Conservation (phyloP, 106 monocot genomes). For the Platanthera zijinensis region DNA sequence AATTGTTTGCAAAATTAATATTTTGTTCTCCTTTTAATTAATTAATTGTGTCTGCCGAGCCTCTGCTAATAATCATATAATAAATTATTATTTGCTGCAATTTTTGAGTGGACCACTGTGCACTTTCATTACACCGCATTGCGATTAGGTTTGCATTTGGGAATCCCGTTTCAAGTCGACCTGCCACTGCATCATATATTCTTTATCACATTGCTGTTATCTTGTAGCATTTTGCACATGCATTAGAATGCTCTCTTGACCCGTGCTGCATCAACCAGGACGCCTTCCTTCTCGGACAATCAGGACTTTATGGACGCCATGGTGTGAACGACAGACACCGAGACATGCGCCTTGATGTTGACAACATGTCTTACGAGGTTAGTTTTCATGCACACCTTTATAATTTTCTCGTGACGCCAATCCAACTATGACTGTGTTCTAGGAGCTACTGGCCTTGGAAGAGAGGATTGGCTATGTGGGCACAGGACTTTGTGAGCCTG, state of each 20-base stretch:
- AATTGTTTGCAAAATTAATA: too few relatives aligned
- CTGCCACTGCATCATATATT: too few relatives aligned
- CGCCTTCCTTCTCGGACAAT: conserved; percentile 20
- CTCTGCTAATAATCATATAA: too few relatives aligned
- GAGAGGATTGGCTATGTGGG: conserved; percentile 80
- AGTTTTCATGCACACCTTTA: neutral
- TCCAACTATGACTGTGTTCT: neutral
- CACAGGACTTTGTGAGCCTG: conserved; percentile 72
- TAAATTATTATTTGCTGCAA: too few relatives aligned
- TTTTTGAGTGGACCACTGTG: too few relatives aligned
- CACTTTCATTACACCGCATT: too few relatives aligned
- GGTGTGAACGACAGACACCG: conserved; percentile 48
- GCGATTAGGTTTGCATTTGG: too few relatives aligned
- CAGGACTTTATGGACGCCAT: conserved; percentile 11
- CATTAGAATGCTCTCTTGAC: neutral
- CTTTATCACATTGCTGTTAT: neutral
- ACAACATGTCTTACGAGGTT: conserved; percentile 84
- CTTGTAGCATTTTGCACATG: neutral
- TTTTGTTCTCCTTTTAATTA: too few relatives aligned
- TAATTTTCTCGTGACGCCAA: neutral
- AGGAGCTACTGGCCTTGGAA: conserved; percentile 81
- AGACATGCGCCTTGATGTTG: conserved; percentile 68
- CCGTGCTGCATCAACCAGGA: conserved; percentile 16
- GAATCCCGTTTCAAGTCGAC: too few relatives aligned
- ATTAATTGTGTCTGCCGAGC: too few relatives aligned